phyloP scores from a whole-genome alignment of 768 basidiomycete genomes.

The Pulveroboletus sp. region DNA sequence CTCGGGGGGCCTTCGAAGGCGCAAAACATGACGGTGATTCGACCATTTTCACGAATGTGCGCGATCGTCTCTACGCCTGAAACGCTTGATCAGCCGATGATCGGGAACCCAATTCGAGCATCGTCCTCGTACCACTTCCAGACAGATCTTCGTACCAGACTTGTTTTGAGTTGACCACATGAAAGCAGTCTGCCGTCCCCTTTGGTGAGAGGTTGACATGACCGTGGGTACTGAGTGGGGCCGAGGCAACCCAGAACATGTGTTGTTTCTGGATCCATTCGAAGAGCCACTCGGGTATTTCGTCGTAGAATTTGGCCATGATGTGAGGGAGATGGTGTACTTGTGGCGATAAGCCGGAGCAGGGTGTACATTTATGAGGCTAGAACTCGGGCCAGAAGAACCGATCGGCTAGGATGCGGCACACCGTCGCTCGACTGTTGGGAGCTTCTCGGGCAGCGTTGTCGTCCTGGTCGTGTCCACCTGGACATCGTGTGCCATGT shows the following conservation, averaged over 20 bases:
- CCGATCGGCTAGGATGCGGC: no score
- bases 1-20: slow-evolving; percentile 60
- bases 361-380: no score
- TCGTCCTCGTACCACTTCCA: slow-evolving; percentile 47
- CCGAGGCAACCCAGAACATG: slow-evolving; percentile 68
- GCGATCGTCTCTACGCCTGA: slow-evolving; percentile 62
- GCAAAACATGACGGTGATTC: slow-evolving; percentile 59
- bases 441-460: no score
- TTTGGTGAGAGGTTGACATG: slow-evolving; percentile 70
- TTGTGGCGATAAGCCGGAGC: no score
- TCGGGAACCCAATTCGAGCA: neutral
- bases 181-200: slow-evolving; percentile 59
- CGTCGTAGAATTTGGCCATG: slow-evolving; percentile 58
- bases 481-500: no score
- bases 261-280: slow-evolving; percentile 60
- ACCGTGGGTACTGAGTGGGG: slow-evolving; percentile 52
- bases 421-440: no score
- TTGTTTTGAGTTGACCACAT: slow-evolving; percentile 45
- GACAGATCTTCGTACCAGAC: slow-evolving; percentile 75
- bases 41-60: slow-evolving; percentile 57
- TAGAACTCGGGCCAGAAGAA: no score
- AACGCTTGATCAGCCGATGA: no score
- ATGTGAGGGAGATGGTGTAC: no score
- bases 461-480: no score
- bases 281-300: slow-evolving; percentile 50